Evolutionary conservation across 2,329 filamentous ascomycete genomes (phyloP).

Genomic region (Lecanicillium sp.): DNA sequence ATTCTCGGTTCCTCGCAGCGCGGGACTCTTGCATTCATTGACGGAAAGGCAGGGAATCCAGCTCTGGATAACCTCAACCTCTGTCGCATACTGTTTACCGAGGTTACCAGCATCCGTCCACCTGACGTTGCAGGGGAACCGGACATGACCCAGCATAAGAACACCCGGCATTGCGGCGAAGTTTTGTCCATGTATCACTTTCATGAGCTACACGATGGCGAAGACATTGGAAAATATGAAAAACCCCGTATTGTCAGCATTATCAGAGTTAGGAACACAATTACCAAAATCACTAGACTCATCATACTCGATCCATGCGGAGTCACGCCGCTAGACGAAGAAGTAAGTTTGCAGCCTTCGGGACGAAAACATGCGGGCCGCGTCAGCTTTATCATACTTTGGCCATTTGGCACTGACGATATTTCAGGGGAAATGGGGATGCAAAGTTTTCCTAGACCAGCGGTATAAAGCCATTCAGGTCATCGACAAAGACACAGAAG

Average conservation of each 20-base stretch:
- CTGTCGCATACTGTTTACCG: neutral
- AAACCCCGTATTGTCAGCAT: neutral
- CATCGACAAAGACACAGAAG: neutral
- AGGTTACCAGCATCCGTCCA: neutral
- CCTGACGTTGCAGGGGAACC: no score
- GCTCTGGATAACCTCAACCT: neutral
- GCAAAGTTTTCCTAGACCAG: neutral
- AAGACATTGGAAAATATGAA: neutral
- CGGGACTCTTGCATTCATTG: conserved; percentile 1
- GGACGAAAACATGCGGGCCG: no score
- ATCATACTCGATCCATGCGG: neutral
- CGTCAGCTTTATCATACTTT: neutral
- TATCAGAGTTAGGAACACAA: neutral
- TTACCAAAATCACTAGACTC: neutral
- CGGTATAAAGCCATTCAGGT: neutral
- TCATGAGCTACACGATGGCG: neutral
- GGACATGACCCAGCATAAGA: conserved; percentile 2
- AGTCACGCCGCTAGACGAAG: neutral
- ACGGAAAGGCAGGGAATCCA: neutral
- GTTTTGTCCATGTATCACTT: conserved; percentile 4
- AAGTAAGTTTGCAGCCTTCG: no score
- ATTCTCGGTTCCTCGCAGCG: conserved; percentile 6
- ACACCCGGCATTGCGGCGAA: conserved; percentile 4
- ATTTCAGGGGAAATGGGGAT: neutral
- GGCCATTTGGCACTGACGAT: neutral